Evolutionary conservation across 129 eudicot species (phyloP).

Genomic region (Saussurea involucrata): DNA sequence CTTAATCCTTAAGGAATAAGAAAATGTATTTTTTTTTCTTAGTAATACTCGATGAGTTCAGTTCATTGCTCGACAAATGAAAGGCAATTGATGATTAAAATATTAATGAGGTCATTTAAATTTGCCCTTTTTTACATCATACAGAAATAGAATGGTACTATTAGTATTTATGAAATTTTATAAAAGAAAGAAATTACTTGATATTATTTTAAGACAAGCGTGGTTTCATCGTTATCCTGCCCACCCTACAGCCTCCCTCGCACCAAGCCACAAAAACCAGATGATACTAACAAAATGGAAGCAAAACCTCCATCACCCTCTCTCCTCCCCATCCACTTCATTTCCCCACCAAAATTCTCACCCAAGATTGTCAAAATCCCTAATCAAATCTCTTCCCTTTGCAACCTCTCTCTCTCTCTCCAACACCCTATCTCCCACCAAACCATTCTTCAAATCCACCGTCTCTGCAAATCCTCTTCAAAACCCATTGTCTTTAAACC

Average conservation of each 20-base stretch:
- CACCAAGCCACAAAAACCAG: constrained; percentile 19
- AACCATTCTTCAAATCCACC: constrained; percentile 49
- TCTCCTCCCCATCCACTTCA: constrained; percentile 58
- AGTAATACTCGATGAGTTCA: too few relatives aligned
- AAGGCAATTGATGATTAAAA: too few relatives aligned
- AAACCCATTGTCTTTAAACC: constrained; percentile 52
- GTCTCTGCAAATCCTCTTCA: constrained; percentile 67
- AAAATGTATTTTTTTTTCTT: too few relatives aligned
- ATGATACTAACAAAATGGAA: constrained; percentile 37
- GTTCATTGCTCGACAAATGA: too few relatives aligned
- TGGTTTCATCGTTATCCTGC: constrained; percentile 19
- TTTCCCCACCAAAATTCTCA: constrained; percentile 35
- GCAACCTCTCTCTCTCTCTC: constrained; percentile 39
- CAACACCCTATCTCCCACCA: constrained; percentile 19
- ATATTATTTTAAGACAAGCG: neutral
- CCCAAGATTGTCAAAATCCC: constrained; percentile 48
- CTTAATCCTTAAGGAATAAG: too few relatives aligned
- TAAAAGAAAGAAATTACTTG: neutral
- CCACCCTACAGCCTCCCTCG: too few relatives aligned
- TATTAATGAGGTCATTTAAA: too few relatives aligned
- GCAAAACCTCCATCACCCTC: constrained; percentile 65
- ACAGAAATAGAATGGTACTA: too few relatives aligned
- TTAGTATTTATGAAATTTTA: too few relatives aligned
- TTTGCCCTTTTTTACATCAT: too few relatives aligned
- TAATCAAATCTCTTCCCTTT: constrained; percentile 43